Conservation (phyloP, 345 rosid species). For the Melaleuca quinquenervia region DNA sequence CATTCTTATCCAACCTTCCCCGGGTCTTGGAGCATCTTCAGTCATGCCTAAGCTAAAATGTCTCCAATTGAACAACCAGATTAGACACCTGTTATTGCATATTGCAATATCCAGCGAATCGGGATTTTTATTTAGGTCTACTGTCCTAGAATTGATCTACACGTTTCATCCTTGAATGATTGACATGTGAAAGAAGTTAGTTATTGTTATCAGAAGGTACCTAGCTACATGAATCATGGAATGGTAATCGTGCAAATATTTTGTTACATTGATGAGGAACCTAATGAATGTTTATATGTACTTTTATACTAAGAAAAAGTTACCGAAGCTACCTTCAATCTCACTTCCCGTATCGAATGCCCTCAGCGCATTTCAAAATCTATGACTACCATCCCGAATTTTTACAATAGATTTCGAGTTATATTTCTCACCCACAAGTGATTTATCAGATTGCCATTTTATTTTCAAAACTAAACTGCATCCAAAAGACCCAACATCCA, state of each 20-base stretch:
- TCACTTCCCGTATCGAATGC: neutral
- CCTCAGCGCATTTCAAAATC: neutral
- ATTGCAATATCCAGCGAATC: neutral
- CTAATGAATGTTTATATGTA: neutral
- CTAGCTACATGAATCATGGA: neutral
- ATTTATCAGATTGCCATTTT: neutral
- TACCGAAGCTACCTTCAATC: neutral
- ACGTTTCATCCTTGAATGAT: too few relatives aligned
- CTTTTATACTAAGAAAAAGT: neutral
- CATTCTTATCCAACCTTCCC: neutral
- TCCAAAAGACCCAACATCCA: neutral
- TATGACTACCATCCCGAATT: neutral
- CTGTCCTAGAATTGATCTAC: neutral
- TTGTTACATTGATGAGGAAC: neutral
- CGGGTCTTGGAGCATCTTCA: neutral
- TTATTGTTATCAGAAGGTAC: neutral
- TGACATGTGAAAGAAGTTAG: neutral
- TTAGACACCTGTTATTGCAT: neutral
- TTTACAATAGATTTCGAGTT: neutral
- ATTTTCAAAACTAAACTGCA: neutral
- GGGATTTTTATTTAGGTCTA: neutral
- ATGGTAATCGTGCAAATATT: neutral
- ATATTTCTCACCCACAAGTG: neutral
- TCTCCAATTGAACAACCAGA: neutral
- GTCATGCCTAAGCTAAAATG: neutral